Conservation (phyloP, 1,284 basidiomycete genomes). For the Malassezia psittaci region DNA sequence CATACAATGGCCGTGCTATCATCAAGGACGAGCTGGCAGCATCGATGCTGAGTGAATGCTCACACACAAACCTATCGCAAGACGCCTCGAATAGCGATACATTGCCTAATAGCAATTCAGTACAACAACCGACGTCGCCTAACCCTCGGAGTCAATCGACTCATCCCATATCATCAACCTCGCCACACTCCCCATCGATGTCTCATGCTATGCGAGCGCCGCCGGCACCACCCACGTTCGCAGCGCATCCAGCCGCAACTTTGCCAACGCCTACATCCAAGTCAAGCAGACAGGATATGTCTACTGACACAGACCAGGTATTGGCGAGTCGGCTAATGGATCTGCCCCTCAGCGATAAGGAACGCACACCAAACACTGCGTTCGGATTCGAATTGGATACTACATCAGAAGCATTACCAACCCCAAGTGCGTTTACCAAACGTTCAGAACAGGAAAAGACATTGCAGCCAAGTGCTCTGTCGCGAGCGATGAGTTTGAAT, state of each 20-base stretch:
- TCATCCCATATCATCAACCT: background rate
- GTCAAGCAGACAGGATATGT: too few species aligned
- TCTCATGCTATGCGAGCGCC: background rate
- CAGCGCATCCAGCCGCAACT: background rate
- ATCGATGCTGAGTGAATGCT: background rate
- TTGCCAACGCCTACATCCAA: background rate
- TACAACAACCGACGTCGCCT: background rate
- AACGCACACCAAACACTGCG: background rate
- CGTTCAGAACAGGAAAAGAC: background rate
- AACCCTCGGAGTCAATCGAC: background rate
- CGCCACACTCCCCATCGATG: background rate
- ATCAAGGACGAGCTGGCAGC: slow-evolving; percentile 16
- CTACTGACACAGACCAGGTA: background rate
- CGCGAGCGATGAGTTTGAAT: slow-evolving; percentile 66
- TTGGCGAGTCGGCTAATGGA: background rate
- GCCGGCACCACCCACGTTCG: background rate
- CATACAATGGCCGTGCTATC: slow-evolving; percentile 20
- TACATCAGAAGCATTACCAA: background rate
- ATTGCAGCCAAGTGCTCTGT: slow-evolving; percentile 48
- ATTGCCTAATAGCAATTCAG: too few species aligned
- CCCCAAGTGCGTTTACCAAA: background rate
- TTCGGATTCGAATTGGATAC: slow-evolving; percentile 1
- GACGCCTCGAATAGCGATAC: too few species aligned
- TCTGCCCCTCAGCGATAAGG: background rate
- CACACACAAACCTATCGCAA: background rate